A percentile compares a stretch with the other conserved stretches of the same genome.
phyloP scores from a whole-genome alignment of 2,329 filamentous ascomycete genomes.

The Xylaria sp. region DNA sequence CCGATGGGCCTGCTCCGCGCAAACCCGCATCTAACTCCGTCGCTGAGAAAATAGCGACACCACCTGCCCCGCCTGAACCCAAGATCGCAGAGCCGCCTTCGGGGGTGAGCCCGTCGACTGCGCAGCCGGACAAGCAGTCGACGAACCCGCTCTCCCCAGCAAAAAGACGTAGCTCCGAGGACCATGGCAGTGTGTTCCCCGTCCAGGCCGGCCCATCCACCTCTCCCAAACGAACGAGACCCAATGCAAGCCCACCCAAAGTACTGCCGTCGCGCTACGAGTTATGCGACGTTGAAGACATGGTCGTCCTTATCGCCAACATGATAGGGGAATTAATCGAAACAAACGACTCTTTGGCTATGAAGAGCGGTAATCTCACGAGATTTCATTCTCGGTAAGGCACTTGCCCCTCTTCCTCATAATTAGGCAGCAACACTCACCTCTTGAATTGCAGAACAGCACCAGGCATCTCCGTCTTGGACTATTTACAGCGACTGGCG shows the following conservation, averaged over 20 bases:
- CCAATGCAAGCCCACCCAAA: conserved; percentile 64
- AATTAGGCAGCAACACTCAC: conserved; percentile 27
- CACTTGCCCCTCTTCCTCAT: neutral
- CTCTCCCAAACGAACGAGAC: conserved; percentile 65
- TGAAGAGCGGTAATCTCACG: conserved; percentile 87
- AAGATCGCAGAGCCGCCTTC: conserved; percentile 42
- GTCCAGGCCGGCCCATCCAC: conserved; percentile 50
- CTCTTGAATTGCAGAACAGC: conserved; percentile 60
- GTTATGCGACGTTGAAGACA: conserved; percentile 81
- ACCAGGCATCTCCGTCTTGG: conserved; percentile 91
- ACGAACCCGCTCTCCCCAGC: conserved; percentile 50
- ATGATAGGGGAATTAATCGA: conserved; percentile 96
- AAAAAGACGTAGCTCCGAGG: conserved; percentile 60
- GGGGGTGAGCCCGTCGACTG: conserved; percentile 43
- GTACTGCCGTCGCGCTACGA: conserved; percentile 81
- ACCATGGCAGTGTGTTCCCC: conserved; percentile 43
- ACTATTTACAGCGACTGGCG: conserved; percentile 92
- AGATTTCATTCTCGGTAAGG: conserved; percentile 90
- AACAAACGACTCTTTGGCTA: conserved; percentile 88
- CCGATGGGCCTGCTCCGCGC: conserved; percentile 49
- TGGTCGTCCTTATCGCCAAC: conserved; percentile 90
- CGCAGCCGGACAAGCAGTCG: conserved; percentile 31
- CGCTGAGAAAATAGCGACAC: conserved; percentile 36
- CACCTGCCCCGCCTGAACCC: conserved; percentile 34
- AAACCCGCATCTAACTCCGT: conserved; percentile 41